A percentile compares a stretch with the other conserved stretches of the same genome.
Conservation (phyloP, 139 green algal genomes). For the Chlorella ohadii region DNA sequence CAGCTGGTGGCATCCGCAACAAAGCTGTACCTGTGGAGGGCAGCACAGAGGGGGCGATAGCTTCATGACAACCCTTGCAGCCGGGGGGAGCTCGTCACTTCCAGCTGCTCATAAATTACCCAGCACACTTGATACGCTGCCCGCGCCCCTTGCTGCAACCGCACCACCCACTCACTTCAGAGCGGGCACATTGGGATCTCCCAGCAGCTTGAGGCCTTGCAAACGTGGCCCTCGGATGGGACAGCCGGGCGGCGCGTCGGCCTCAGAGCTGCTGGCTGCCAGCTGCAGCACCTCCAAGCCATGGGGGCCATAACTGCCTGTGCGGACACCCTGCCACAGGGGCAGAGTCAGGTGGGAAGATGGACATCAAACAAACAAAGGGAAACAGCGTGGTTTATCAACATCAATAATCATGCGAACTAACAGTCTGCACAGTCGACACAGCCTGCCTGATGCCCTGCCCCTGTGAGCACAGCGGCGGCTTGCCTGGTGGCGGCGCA, state of each 20-base stretch:
- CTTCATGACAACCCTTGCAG: too few species aligned
- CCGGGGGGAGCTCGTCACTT: too few species aligned
- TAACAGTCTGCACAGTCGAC: background rate
- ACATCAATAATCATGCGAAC: too few species aligned
- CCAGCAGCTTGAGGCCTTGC: slow-evolving; percentile 18
- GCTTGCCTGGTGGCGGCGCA: slow-evolving; percentile 1
- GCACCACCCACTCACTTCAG: background rate
- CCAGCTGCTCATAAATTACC: too few species aligned
- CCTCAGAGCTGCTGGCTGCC: background rate
- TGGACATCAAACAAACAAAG: background rate
- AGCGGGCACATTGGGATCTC: slow-evolving; percentile 20
- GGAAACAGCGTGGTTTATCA: too few species aligned
- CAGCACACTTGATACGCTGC: too few species aligned
- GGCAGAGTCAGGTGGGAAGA: background rate
- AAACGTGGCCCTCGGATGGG: slow-evolving; percentile 2
- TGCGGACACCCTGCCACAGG: background rate
- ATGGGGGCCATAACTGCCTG: slow-evolving; percentile 15
- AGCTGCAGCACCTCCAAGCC: slow-evolving; percentile 23
- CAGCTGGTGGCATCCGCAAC: slow-evolving; percentile 29
- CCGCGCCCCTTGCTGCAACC: too few species aligned
- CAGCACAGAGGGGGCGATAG: background rate
- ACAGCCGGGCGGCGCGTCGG: background rate
- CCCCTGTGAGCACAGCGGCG: too few species aligned
- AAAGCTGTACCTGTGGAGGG: slow-evolving; percentile 8
- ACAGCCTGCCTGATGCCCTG: background rate